Evolutionary conservation across 2,329 filamentous ascomycete species (phyloP).

Genomic region (Ceratocystis variospora): DNA sequence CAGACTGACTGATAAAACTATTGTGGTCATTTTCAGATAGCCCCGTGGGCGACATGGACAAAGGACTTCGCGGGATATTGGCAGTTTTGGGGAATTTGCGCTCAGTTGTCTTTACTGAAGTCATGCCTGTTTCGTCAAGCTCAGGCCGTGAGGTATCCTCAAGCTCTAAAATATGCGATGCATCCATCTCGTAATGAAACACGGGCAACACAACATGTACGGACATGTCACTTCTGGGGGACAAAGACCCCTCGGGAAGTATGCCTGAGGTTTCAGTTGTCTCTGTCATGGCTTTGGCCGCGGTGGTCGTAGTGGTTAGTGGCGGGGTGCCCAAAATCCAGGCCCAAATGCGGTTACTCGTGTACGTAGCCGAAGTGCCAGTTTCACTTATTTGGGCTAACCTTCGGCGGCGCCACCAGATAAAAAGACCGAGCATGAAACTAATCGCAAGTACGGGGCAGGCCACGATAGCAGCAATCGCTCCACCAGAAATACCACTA

Average conservation of each 20-base stretch:
- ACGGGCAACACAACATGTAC: neutral
- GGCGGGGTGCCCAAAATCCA: slow-evolving; percentile 34
- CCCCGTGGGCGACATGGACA: neutral
- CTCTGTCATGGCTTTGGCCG: slow-evolving; percentile 33
- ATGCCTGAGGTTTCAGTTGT: slow-evolving; percentile 25
- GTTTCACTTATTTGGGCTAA: slow-evolving; percentile 29
- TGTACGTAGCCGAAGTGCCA: slow-evolving; percentile 33
- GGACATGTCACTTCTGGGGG: slow-evolving; percentile 1
- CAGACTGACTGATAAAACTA: slow-evolving; percentile 4
- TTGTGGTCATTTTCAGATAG: neutral
- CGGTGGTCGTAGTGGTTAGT: slow-evolving; percentile 24
- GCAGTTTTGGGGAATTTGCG: neutral
- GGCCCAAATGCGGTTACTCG: slow-evolving; percentile 34
- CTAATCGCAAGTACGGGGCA: slow-evolving; percentile 42
- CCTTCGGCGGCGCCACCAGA: slow-evolving; percentile 37
- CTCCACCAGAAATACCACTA: slow-evolving; percentile 7
- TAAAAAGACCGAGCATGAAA: slow-evolving; percentile 34
- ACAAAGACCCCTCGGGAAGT: neutral
- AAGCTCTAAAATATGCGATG: neutral
- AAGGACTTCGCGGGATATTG: neutral
- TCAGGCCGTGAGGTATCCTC: neutral
- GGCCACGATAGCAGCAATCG: slow-evolving; percentile 46
- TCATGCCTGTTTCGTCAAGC: neutral
- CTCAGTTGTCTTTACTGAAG: neutral
- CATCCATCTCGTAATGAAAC: neutral